A percentile compares a stretch with the other conserved stretches of the same genome.
phyloP scores from a whole-genome alignment of 2,329 filamentous ascomycete species.

The Talaromyces funiculosus region DNA sequence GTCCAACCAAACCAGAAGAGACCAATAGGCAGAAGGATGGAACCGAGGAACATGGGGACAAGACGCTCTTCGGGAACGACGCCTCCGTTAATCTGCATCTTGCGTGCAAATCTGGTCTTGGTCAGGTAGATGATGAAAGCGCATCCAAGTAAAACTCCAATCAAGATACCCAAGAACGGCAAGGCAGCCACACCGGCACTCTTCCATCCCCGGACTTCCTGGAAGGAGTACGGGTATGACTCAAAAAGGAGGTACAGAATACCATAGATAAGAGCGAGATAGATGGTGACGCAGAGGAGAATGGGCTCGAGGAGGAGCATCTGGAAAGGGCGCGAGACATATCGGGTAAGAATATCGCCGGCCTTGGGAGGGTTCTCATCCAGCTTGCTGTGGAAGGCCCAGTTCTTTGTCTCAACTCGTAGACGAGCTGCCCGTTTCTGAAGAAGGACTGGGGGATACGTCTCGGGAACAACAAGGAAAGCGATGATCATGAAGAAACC shows the following conservation, averaged over 20 bases:
- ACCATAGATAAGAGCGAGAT: slow-evolving; percentile 32
- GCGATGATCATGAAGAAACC: slow-evolving; percentile 39
- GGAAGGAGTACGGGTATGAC: slow-evolving; percentile 34
- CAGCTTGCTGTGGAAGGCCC: slow-evolving; percentile 40
- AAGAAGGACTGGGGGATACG: slow-evolving; percentile 45
- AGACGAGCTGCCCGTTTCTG: slow-evolving; percentile 44
- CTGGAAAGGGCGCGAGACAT: slow-evolving; percentile 35
- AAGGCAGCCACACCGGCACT: slow-evolving; percentile 38
- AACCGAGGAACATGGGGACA: slow-evolving; percentile 43
- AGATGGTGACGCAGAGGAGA: slow-evolving; percentile 40
- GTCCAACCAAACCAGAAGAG: slow-evolving; percentile 51
- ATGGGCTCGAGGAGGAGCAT: slow-evolving; percentile 46
- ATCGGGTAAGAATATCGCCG: slow-evolving; percentile 32
- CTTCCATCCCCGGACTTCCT: slow-evolving; percentile 39
- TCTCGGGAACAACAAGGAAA: slow-evolving; percentile 47
- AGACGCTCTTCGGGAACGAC: slow-evolving; percentile 42
- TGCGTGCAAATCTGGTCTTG: slow-evolving; percentile 27
- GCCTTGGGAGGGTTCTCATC: slow-evolving; percentile 36
- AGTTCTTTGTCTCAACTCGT: slow-evolving; percentile 45
- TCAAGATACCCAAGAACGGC: slow-evolving; percentile 43
- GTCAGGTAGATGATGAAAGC: slow-evolving; percentile 27
- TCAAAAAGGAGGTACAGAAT: slow-evolving; percentile 29
- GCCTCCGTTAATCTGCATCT: slow-evolving; percentile 16
- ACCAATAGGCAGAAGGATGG: slow-evolving; percentile 39
- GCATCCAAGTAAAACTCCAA: slow-evolving; percentile 36